phyloP scores from a whole-genome alignment of 805 yeast species.

The Aciculoconidium aculeatum region DNA sequence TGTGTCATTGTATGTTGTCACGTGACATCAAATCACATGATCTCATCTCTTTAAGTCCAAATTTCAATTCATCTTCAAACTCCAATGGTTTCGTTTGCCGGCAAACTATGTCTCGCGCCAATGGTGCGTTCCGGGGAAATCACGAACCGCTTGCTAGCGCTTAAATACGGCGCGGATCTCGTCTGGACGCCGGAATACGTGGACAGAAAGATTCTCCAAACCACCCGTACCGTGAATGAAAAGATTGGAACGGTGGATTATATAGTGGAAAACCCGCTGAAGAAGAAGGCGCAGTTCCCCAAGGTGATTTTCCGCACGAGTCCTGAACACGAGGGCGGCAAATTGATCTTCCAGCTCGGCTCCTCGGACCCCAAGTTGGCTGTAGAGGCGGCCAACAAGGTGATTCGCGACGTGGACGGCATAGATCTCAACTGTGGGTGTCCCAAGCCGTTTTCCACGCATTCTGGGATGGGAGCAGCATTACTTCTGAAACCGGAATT shows the following conservation, averaged over 20 bases:
- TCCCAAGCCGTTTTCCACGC: constrained; percentile 92
- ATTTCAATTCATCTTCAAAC: too few species aligned
- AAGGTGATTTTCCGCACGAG: constrained; percentile 69
- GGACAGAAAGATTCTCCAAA: constrained; percentile 73
- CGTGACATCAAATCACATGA: too few species aligned
- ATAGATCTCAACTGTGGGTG: constrained; percentile 95
- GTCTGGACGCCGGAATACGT: constrained; percentile 95
- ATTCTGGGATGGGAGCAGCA: constrained; percentile 98
- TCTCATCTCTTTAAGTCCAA: too few species aligned
- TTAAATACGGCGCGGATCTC: constrained; percentile 83
- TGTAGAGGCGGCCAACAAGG: constrained; percentile 76
- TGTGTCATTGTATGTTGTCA: too few species aligned
- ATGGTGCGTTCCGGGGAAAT: constrained; percentile 96
- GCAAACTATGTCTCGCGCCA: constrained; percentile 85
- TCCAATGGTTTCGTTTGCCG: constrained; percentile 62
- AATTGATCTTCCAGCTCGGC: constrained; percentile 85
- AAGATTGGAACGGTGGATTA: constrained; percentile 58
- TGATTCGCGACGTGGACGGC: constrained; percentile 84
- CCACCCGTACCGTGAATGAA: constrained; percentile 58
- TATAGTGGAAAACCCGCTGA: constrained; percentile 24
- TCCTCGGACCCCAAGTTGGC: constrained; percentile 81
- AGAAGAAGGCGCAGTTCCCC: constrained; percentile 41
- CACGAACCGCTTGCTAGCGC: constrained; percentile 77
- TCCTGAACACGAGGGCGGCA: constrained; percentile 55
- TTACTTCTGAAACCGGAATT: constrained; percentile 75